Evolutionary conservation across 371 early-diverging fungal species (phyloP).

Genomic region (Circinella minor): DNA sequence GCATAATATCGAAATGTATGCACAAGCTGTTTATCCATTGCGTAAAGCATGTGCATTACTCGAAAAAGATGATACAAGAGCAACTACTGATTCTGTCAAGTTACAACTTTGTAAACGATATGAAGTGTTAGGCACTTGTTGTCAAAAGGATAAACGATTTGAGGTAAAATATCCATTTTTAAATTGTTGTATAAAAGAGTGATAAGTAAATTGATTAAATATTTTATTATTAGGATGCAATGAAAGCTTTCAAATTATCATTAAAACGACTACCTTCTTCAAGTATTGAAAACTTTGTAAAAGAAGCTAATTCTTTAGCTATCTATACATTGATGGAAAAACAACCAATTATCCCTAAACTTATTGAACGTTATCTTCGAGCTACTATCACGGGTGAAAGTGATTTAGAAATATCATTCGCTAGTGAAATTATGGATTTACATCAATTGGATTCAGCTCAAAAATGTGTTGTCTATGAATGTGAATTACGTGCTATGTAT

Average conservation of each 20-base stretch:
- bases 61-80: slow-evolving; percentile 32
- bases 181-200: background rate
- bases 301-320: slow-evolving; percentile 22
- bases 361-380: slow-evolving; percentile 48
- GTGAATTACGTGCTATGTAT: slow-evolving; percentile 40
- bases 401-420: slow-evolving; percentile 25
- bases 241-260: slow-evolving; percentile 34
- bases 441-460: slow-evolving; percentile 19
- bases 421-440: slow-evolving; percentile 29
- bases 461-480: slow-evolving; percentile 37
- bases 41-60: slow-evolving; percentile 41
- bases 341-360: slow-evolving; percentile 37
- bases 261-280: slow-evolving; percentile 34
- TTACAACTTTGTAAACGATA: slow-evolving; percentile 51
- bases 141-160: slow-evolving; percentile 32
- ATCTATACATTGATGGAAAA: slow-evolving; percentile 29
- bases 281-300: slow-evolving; percentile 33
- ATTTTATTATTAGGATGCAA: slow-evolving; percentile 19
- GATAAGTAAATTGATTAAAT: background rate
- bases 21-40: slow-evolving; percentile 36
- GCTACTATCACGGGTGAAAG: slow-evolving; percentile 31
- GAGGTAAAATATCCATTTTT: slow-evolving; percentile 20
- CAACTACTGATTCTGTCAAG: slow-evolving; percentile 26
- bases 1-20: slow-evolving; percentile 25
- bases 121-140: slow-evolving; percentile 41